Evolutionary conservation across 2,329 filamentous ascomycete genomes (phyloP), one percentile per base, ranked within the genome.

Genomic region (Aspergillus tubingensis): DNA sequence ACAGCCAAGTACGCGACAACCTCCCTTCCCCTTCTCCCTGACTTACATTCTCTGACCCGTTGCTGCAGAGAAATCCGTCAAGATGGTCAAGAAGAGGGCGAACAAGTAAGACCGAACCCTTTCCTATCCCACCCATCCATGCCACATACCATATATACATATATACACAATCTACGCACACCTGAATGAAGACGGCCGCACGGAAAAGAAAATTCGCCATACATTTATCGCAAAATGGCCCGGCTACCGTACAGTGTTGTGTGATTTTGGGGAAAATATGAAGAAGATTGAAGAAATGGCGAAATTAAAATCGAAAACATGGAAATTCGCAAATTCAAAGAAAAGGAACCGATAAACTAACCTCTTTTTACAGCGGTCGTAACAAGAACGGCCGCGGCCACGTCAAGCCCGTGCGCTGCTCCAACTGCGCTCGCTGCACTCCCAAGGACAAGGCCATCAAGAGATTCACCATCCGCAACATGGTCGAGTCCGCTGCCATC

Each of bases 381-480:
- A 97, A 98, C 91, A 97, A 97, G 92, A 96, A 96, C 85, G 94
- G 95, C 82, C 92, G 95, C 82, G 95, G 95, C 86, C 94, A 98
- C 88, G 92, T 96, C 85, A 99, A 99, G 89, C 96, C 95, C 79
- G 96, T 99, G 85, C 91, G 88, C 80, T 95, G 85, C 90, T 91
- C 86, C 84, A 92, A 89, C 88, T 95, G 85, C 88, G 92, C 85
- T 79, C 87, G 90, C 84, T 92, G 90, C 87, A 96, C 91, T 65
- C 93, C 93, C 82, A 99, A 99, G 90, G 95, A 99, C 80, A 99
- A 99, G 92, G 95, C 96, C 74, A 98, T 99, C 88, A 99, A 99
- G 92, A 89, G 95, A 85, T 99, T 99, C 88, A 99, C 95, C 85
- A 91, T 99, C 88, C 91, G 95, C 82, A 98, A 99, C 91, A 99